These are phyloP conservation scores for Austroboletus festivus DNA, from an alignment of 768 basidiomycete genomes.

Conservation along the genomic window DNA sequence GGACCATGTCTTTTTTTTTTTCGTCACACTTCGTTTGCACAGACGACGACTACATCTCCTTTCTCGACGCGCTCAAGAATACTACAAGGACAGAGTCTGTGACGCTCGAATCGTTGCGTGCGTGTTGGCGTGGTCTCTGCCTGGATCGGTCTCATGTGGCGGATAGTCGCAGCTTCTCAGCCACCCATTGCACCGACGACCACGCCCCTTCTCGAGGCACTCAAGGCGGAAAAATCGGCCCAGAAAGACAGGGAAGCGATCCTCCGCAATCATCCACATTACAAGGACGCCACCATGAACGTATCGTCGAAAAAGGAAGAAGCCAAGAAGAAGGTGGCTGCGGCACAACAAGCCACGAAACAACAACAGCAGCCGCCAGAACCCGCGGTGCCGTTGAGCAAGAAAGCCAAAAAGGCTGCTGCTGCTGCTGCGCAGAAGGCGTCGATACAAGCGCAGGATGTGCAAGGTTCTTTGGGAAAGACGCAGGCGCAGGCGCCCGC, in stretches of 20 bases:
- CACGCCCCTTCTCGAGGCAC: constrained; percentile 89
- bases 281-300: constrained; percentile 47
- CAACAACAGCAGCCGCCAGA: constrained; percentile 16
- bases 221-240: constrained; percentile 71
- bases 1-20: not conserved
- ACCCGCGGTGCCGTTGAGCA: constrained; percentile 29
- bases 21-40: not conserved
- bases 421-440: constrained; percentile 24
- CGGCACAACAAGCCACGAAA: constrained; percentile 27
- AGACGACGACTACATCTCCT: constrained; percentile 86
- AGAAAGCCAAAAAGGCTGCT: constrained; percentile 34
- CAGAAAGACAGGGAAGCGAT: constrained; percentile 73
- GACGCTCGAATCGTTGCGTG: constrained; percentile 54
- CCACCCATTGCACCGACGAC: constrained; percentile 65
- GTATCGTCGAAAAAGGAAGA: constrained; percentile 38
- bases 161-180: constrained; percentile 61
- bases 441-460: constrained; percentile 6
- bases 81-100: constrained; percentile 51
- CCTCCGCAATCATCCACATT: constrained; percentile 68
- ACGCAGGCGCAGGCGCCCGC: constrained; percentile 8
- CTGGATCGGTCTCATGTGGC: not conserved
- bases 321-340: constrained; percentile 34
- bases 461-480: constrained; percentile 4
- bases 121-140: not conserved
- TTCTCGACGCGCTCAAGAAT: constrained; percentile 68